These are phyloP conservation scores for Tylopilus subfusipes DNA, from an alignment of 768 basidiomycete genomes.

Conservation along the genomic window DNA sequence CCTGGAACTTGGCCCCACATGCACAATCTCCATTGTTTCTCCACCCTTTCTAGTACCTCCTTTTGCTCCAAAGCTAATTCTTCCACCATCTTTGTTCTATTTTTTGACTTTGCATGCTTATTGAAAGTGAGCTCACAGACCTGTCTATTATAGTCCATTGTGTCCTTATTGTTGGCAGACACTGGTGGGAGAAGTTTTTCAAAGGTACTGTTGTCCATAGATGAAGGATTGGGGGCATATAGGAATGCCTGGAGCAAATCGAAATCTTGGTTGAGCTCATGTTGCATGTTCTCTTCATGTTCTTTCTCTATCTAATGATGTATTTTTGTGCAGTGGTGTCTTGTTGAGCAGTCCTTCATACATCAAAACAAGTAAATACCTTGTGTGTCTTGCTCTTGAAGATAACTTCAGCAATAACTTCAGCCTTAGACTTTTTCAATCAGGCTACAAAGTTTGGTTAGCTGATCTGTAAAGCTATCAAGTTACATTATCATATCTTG, in stretches of 20 bases:
- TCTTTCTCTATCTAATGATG: slow-evolving; percentile 87
- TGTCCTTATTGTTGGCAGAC: slow-evolving; percentile 18
- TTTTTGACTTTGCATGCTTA: slow-evolving; percentile 87
- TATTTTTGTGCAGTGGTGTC: slow-evolving; percentile 43
- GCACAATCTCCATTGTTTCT: slow-evolving; percentile 68
- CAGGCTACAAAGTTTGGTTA: slow-evolving; percentile 47
- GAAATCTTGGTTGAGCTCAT: slow-evolving; percentile 86
- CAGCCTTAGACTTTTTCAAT: slow-evolving; percentile 85
- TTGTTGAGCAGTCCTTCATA: background rate
- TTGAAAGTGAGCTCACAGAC: slow-evolving; percentile 94
- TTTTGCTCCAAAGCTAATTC: slow-evolving; percentile 88
- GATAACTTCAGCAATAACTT: slow-evolving; percentile 97
- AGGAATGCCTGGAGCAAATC: slow-evolving; percentile 75
- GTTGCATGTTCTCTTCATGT: slow-evolving; percentile 78
- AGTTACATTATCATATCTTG: slow-evolving; percentile 37
- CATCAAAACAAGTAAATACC: slow-evolving; percentile 40
- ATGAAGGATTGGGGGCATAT: slow-evolving; percentile 50
- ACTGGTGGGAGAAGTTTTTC: background rate
- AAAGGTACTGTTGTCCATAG: slow-evolving; percentile 37
- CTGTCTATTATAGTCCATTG: slow-evolving; percentile 82
- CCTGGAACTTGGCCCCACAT: slow-evolving; percentile 81
- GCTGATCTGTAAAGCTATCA: background rate
- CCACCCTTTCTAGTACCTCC: slow-evolving; percentile 81
- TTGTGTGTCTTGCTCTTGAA: slow-evolving; percentile 97
- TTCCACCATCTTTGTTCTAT: slow-evolving; percentile 95